Conservation (phyloP, 805 yeast genomes). For the Zygosaccharomyces kombuchaensis region DNA sequence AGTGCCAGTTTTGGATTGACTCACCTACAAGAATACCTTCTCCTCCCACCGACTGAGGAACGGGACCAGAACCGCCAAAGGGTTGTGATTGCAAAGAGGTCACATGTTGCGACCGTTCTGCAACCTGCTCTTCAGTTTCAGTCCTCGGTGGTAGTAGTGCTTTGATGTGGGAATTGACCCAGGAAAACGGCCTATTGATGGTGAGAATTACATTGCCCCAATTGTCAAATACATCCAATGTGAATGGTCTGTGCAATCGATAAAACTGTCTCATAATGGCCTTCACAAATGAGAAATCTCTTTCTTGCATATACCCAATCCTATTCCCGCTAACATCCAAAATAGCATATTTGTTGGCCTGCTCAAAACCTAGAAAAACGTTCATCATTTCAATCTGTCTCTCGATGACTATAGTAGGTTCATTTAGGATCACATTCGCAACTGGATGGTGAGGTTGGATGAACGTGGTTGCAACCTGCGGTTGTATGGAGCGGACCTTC, state of each 20-base stretch:
- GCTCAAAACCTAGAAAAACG: slow-evolving; percentile 83
- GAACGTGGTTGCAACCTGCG: slow-evolving; percentile 10
- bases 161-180: slow-evolving; percentile 84
- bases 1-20: slow-evolving; percentile 88
- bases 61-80: slow-evolving; percentile 13
- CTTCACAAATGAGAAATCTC: slow-evolving; percentile 65
- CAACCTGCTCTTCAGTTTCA: slow-evolving; percentile 8
- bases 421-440: slow-evolving; percentile 51
- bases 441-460: slow-evolving; percentile 57
- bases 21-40: slow-evolving; percentile 65
- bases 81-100: slow-evolving; percentile 2
- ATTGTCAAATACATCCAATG: slow-evolving; percentile 64
- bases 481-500: slow-evolving; percentile 1
- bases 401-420: slow-evolving; percentile 84
- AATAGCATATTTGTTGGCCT: slow-evolving; percentile 74
- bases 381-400: slow-evolving; percentile 87
- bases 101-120: background rate
- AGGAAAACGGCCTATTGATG: slow-evolving; percentile 77
- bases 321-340: slow-evolving; percentile 69
- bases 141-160: slow-evolving; percentile 49
- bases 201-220: slow-evolving; percentile 57
- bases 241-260: slow-evolving; percentile 81
- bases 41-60: slow-evolving; percentile 30
- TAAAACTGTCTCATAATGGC: slow-evolving; percentile 78
- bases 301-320: slow-evolving; percentile 77